Conservation (phyloP, 2,329 filamentous ascomycete genomes). For the Neurospora sp. region DNA sequence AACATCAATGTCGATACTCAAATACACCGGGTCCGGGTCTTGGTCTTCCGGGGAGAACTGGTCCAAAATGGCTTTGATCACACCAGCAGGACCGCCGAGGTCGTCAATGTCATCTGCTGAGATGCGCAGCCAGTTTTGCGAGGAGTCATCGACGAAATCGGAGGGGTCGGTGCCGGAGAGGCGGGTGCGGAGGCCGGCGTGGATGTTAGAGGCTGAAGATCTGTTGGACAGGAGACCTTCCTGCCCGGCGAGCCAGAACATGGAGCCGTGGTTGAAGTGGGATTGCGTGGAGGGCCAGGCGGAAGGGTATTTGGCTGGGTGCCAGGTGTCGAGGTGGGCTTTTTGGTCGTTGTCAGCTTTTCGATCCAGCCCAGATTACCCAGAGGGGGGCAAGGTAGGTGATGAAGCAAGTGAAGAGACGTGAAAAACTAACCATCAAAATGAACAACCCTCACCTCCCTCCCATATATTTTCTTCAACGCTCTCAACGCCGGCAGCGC, state of each 20-base stretch:
- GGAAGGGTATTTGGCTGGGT: constrained; percentile 68
- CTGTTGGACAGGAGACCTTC: constrained; percentile 70
- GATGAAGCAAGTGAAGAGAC: constrained; percentile 7
- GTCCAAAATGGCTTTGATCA: constrained; percentile 58
- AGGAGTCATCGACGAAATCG: constrained; percentile 62
- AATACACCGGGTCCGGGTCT: constrained; percentile 58
- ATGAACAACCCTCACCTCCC: constrained; percentile 59
- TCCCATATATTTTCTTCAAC: constrained; percentile 49
- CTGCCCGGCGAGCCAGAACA: constrained; percentile 81
- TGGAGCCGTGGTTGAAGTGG: constrained; percentile 78
- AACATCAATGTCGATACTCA: constrained; percentile 27
- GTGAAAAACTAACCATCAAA: constrained; percentile 45
- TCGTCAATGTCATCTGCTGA: constrained; percentile 84
- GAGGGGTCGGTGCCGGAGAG: constrained; percentile 54
- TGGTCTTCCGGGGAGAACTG: neutral
- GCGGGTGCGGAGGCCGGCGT: constrained; percentile 73
- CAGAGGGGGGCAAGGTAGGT: no score
- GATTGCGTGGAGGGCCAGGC: constrained; percentile 62
- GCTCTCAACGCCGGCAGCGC: constrained; percentile 60
- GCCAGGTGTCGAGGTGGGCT: constrained; percentile 74
- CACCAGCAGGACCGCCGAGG: constrained; percentile 53
- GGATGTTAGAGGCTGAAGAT: constrained; percentile 60
- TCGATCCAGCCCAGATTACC: no score
- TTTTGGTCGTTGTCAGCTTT: neutral
- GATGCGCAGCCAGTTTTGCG: constrained; percentile 72